Evolutionary conservation across 805 yeast genomes (phyloP), one percentile per base, ranked within the genome.

Genomic region (Cyberlindnera petersonii): DNA sequence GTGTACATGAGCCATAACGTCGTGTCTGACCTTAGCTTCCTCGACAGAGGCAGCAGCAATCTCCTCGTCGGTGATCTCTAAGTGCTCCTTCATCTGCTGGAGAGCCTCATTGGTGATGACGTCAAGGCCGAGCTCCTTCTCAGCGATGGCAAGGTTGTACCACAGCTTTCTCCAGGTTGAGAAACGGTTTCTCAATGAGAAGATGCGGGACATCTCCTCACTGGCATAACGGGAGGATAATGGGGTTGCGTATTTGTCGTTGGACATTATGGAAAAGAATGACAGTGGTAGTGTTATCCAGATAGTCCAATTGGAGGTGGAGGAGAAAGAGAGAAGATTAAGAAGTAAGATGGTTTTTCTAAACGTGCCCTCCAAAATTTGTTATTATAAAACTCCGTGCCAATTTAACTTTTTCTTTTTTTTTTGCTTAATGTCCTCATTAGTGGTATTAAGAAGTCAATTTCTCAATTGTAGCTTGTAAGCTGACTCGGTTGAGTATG

Each of bases 1-100:
- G 61, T 93, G 98, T 41, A 93, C 98, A 56, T 93, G 98, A 40
- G 98, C 96, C 98, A 93, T 93, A 54, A 93, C 98, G 61, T 93
- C 98, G 65, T 93, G 98, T 71, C 98, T 85, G 42, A 93, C 98
- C 63, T 84, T 88, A 37, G 98, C 96, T 67, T 93, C 98, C 68
- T 93, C 97, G 52, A 76, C 78, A 42, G 89, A 70, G 31, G 98
- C 98, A 42, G 72, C 84, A 42, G 73, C 87, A 48, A 93, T 87
- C 59, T 94, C 98, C 53, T 86, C 94, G 62, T 91, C 97, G 8
- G 96, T 81, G 67, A 93, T 88, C 35, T 65, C 74, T 56, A 91
- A 69, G 64, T 93, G 83, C 17, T 70, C 61, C 48, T 75, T 67
- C 87, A 93, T 83, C 71, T 93, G 86, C 59, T 75, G 83, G 50